Percentiles rank a stretch among this genome's conserved stretches.
These are phyloP conservation scores for Stereocaulon alpinum DNA, from an alignment of 495 filamentous ascomycete genomes.

Conservation along the genomic window DNA sequence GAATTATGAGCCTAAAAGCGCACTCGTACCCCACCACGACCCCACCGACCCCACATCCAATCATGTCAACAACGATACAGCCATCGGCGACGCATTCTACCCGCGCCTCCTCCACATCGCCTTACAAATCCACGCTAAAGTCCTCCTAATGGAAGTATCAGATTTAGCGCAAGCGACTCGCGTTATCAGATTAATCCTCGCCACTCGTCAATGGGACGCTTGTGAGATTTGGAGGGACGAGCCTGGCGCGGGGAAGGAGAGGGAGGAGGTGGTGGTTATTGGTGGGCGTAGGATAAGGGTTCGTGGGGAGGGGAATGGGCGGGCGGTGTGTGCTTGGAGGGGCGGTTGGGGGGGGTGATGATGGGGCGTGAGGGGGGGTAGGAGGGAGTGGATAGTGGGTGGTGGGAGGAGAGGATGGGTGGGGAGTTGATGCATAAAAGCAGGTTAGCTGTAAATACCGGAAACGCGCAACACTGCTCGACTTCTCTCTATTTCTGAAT, in stretches of 20 bases:
- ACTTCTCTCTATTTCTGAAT: too few relatives aligned
- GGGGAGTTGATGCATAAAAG: too few relatives aligned
- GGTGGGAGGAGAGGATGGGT: too few relatives aligned
- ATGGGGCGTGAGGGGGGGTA: neutral
- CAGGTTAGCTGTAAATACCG: too few relatives aligned
- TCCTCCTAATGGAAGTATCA: conserved; percentile 18
- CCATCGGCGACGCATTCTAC: conserved; percentile 17
- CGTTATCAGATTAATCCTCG: conserved; percentile 22
- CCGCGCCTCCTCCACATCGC: conserved; percentile 14
- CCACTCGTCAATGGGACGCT: conserved; percentile 17
- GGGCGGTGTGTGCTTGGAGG: conserved; percentile 22
- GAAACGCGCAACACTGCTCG: too few relatives aligned
- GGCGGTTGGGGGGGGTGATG: neutral
- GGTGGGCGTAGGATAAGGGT: conserved; percentile 1
- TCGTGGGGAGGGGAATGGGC: conserved; percentile 18
- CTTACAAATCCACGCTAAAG: neutral
- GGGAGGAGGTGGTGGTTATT: conserved; percentile 17
- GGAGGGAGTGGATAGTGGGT: too few relatives aligned
- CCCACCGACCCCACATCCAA: too few relatives aligned
- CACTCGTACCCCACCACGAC: conserved; percentile 44
- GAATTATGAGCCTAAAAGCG: conserved; percentile 64
- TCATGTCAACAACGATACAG: neutral
- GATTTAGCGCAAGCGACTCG: conserved; percentile 26
- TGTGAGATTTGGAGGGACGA: conserved; percentile 47
- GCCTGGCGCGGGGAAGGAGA: conserved; percentile 34